Conservation (phyloP, 192 early-diverging fungal genomes). For the Mortierella hygrophila region DNA sequence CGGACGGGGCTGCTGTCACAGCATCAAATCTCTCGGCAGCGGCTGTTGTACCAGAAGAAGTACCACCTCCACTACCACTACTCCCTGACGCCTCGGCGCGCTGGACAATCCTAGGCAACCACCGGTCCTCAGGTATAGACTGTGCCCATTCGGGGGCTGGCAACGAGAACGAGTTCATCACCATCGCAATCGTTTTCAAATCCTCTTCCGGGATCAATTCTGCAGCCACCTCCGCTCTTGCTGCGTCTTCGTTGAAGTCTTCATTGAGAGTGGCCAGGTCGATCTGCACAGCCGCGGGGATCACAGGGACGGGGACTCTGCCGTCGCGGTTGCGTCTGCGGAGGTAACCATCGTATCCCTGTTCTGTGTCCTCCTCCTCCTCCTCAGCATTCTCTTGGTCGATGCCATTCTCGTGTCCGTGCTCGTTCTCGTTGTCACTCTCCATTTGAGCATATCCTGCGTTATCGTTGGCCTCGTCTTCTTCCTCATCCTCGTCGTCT, state of each 20-base stretch:
- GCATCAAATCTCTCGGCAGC: background rate
- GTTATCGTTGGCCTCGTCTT: background rate
- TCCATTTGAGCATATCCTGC: slow-evolving; percentile 15
- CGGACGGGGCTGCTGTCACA: background rate
- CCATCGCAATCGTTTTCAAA: slow-evolving; percentile 38
- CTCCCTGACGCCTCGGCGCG: background rate
- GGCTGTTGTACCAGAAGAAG: background rate
- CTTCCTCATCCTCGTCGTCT: slow-evolving; percentile 17
- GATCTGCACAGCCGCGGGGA: slow-evolving; percentile 34
- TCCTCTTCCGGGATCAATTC: slow-evolving; percentile 50
- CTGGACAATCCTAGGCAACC: slow-evolving; percentile 49
- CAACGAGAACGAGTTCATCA: slow-evolving; percentile 51
- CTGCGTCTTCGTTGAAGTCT: background rate
- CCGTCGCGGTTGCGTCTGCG: slow-evolving; percentile 16
- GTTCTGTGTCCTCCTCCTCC: slow-evolving; percentile 22
- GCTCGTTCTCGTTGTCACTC: slow-evolving; percentile 28
- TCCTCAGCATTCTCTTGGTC: background rate
- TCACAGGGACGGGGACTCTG: slow-evolving; percentile 28
- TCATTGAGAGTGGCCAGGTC: slow-evolving; percentile 10
- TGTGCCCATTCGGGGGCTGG: slow-evolving; percentile 51
- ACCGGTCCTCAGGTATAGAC: slow-evolving; percentile 42
- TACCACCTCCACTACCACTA: background rate
- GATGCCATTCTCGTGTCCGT: background rate
- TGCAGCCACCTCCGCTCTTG: background rate
- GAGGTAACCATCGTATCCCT: slow-evolving; percentile 52